Conservation (phyloP, 192 early-diverging fungal species). For the Haplosporangium gracile region DNA sequence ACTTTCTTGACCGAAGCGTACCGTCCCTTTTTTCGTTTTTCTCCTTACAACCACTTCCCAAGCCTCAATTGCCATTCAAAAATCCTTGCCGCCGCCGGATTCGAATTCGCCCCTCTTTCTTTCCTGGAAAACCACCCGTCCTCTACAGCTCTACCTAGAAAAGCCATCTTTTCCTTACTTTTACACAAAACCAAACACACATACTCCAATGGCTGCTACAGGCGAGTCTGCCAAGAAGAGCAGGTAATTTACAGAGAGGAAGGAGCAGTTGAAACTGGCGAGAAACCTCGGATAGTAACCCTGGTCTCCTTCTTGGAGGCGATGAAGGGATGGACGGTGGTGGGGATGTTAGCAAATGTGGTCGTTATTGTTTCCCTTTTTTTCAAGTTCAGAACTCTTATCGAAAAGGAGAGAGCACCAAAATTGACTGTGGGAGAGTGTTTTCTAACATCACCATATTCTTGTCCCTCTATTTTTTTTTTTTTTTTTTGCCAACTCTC, state of each 20-base stretch:
- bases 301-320: no score
- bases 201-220: conserved; percentile 31
- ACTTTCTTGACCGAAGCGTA: background rate
- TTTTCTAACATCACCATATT: background rate
- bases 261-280: background rate
- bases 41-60: no score
- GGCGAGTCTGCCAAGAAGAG: conserved; percentile 54
- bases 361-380: background rate
- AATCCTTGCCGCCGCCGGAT: background rate
- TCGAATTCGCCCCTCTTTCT: background rate
- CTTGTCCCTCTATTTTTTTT: conserved; percentile 2
- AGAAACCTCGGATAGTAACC: background rate
- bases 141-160: background rate
- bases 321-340: no score
- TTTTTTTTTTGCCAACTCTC: background rate
- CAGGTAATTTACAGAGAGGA: conserved; percentile 20
- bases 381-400: background rate
- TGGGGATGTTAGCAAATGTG: background rate
- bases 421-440: background rate
- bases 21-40: no score
- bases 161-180: background rate
- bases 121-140: background rate
- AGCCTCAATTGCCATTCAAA: background rate
- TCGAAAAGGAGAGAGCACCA: background rate
- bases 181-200: background rate